Evolutionary conservation across 306 rosid species (phyloP).

Genomic region (Trifolium repens): DNA sequence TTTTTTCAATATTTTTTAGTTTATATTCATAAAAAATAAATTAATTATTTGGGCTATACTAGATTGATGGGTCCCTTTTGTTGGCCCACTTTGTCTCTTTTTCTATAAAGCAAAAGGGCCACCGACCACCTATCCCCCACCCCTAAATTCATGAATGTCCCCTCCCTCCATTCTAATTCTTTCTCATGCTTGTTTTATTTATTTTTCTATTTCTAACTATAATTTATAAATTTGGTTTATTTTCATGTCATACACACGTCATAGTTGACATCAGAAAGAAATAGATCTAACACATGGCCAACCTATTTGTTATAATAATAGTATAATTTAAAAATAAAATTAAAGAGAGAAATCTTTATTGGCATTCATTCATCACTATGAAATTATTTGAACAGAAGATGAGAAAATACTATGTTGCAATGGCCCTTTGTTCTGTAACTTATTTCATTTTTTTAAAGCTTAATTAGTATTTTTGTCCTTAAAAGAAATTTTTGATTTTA

Average conservation of each 20-base stretch:
- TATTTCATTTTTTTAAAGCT: too few relatives aligned
- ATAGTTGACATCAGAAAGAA: conserved; percentile 39
- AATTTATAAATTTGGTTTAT: not conserved
- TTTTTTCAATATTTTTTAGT: not conserved
- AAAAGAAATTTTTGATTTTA: too few relatives aligned
- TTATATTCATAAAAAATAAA: not conserved
- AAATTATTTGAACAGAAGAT: not conserved
- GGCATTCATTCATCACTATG: not conserved
- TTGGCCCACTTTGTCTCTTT: conserved; percentile 55
- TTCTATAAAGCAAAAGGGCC: conserved; percentile 48
- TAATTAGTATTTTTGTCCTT: too few relatives aligned
- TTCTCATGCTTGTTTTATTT: conserved; percentile 1
- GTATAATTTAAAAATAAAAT: not conserved
- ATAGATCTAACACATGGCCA: not conserved
- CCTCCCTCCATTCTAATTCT: conserved; percentile 46
- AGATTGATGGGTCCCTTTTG: conserved; percentile 43
- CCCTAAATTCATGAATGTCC: conserved; percentile 50
- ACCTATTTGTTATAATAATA: not conserved
- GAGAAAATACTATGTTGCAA: not conserved
- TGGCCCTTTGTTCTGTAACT: too few relatives aligned
- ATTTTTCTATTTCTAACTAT: not conserved
- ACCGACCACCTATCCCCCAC: conserved; percentile 44
- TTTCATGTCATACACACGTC: conserved; percentile 50
- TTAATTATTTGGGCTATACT: conserved; percentile 49
- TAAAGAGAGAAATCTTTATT: not conserved